Evolutionary conservation across 2,329 filamentous ascomycete species (phyloP).

Genomic region (Fusarium penzigii): DNA sequence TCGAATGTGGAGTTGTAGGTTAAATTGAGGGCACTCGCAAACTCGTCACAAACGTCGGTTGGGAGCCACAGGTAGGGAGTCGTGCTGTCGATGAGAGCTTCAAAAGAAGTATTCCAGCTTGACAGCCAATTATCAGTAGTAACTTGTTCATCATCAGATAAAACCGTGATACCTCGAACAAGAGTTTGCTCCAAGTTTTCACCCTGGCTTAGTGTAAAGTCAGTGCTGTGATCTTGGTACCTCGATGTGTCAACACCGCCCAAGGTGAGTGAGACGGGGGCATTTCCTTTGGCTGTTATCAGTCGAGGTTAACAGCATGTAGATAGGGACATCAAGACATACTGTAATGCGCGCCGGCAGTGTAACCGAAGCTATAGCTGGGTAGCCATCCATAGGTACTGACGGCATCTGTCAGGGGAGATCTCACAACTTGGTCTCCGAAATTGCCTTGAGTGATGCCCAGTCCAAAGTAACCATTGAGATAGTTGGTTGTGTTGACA

Average conservation of each 20-base stretch:
- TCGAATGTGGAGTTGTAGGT: conserved; percentile 64
- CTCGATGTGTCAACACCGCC: conserved; percentile 70
- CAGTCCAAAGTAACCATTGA: conserved; percentile 56
- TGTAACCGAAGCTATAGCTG: conserved; percentile 75
- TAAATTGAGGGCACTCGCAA: conserved; percentile 65
- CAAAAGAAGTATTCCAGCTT: conserved; percentile 48
- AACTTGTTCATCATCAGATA: conserved; percentile 32
- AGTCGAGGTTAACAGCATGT: neutral
- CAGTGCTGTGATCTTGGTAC: conserved; percentile 60
- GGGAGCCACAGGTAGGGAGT: conserved; percentile 67
- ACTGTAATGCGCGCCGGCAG: conserved; percentile 74
- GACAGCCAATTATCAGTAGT: conserved; percentile 45
- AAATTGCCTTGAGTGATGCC: conserved; percentile 58
- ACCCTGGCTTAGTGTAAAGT: conserved; percentile 58
- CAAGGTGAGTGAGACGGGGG: conserved; percentile 61
- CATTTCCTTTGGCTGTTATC: conserved; percentile 31
- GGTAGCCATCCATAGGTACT: conserved; percentile 62
- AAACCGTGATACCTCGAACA: conserved; percentile 57
- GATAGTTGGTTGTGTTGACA: conserved; percentile 57
- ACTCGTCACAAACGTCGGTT: conserved; percentile 58
- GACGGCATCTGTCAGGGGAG: conserved; percentile 58
- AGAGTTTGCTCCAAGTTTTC: conserved; percentile 59
- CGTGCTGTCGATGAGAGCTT: conserved; percentile 62
- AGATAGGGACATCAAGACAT: conserved; percentile 27
- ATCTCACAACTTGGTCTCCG: conserved; percentile 47